Percentiles rank a stretch among this genome's conserved stretches.
phyloP scores from a whole-genome alignment of 306 rosid species.

The Amphicarpaea edgeworthii region DNA sequence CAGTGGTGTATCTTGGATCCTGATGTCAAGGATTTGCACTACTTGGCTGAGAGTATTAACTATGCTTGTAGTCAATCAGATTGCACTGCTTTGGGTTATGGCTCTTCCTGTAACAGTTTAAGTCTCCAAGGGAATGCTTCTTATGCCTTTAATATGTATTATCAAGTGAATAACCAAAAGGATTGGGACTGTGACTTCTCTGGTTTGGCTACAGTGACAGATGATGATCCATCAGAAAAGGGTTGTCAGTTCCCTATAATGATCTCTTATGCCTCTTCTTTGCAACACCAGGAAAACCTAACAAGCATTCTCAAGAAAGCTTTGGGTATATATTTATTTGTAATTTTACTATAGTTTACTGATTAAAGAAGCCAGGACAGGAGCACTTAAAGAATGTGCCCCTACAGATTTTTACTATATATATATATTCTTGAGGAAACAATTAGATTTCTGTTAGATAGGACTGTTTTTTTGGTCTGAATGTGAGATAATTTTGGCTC shows the following conservation, averaged over 20 bases:
- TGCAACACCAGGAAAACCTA: slow-evolving; percentile 40
- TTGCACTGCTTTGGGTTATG: slow-evolving; percentile 90
- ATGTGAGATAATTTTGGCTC: neutral
- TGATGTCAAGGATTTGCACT: slow-evolving; percentile 44
- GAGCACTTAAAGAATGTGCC: slow-evolving; percentile 16
- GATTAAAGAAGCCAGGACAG: neutral
- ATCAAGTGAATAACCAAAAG: slow-evolving; percentile 71
- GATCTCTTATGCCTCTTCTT: slow-evolving; percentile 60
- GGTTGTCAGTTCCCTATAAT: slow-evolving; percentile 74
- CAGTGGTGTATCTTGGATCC: slow-evolving; percentile 76
- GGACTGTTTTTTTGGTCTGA: neutral
- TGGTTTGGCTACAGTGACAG: slow-evolving; percentile 69
- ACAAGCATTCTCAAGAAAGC: slow-evolving; percentile 24
- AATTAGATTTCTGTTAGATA: neutral
- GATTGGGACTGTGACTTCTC: slow-evolving; percentile 73
- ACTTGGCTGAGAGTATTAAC: slow-evolving; percentile 61
- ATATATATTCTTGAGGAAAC: neutral
- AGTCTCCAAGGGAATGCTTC: slow-evolving; percentile 81
- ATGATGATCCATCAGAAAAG: slow-evolving; percentile 72
- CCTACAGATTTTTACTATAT: slow-evolving; percentile 19
- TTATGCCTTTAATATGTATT: slow-evolving; percentile 92
- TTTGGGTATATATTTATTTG: slow-evolving; percentile 51
- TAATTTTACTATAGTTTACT: slow-evolving; percentile 46
- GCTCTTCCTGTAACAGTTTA: slow-evolving; percentile 81
- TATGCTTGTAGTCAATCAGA: slow-evolving; percentile 86